Evolutionary conservation across 129 eudicot genomes (phyloP), one percentile per base, ranked within the genome.

Genomic region (Flaveria bidentis): DNA sequence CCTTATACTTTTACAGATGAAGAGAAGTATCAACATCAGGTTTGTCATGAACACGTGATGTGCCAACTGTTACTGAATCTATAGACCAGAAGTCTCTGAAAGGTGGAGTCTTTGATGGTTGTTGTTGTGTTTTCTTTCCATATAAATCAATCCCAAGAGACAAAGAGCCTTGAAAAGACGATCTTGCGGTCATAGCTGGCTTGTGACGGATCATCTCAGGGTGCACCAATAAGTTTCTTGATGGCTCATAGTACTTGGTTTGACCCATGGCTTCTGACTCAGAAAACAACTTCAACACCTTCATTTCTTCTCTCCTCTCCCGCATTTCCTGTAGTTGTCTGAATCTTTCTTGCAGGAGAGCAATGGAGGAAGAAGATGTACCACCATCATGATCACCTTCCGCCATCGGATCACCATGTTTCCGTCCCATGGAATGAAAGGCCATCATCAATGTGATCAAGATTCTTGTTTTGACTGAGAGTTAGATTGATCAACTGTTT

Each of bases 21-120:
- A 88, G 87, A 60, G 92, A 81, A 15, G 89, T 88, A 83, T 88
- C 92, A n/a, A 84, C 92, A 53, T 82, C 85, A 41, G 69, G 68
- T 39, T 79, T 83, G 30, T 77, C 85, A 30, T 49, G 65, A 71
- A 39, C 23, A 39, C 58, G 69, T 20, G 78, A 75, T 14, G 71
- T 65, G 39, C 75, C 69, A 72, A 76, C 76, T 6, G 73, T 6
- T 47, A 76, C 69, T 62, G 84, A 76, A 76, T 42, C 74, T 71
- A 69, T 67, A 17, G 81, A 80, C 87, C 80, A 72, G 16, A 76
- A 67, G 62, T 82, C 81, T 68, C 72, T 64, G 12, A 73, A 57
- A 13, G 55, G 80, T 65, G 71, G 50, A 73, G 72, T 71, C 53
- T 60, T 76, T 68, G 73, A 25, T 57, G 84, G 58, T 44, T 51